Base-by-base conservation (phyloP, 2,329 filamentous ascomycete species). In the Gremmenia infestans region DNA sequence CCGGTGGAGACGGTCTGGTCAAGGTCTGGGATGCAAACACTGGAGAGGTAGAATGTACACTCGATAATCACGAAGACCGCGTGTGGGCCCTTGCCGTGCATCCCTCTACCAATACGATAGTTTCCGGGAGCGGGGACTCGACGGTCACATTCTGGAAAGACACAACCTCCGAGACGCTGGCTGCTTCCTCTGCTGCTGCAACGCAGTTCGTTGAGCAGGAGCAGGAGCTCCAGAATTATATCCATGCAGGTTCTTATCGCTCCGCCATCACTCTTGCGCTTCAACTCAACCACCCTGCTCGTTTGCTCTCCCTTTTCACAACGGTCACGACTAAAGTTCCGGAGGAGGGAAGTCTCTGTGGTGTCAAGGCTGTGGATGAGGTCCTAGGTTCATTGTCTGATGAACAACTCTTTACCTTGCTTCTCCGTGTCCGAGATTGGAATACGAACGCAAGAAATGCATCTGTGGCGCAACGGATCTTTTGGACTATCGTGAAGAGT, bases 61-160 rank as follows among this genome's bases (percentile, higher is more conserved):
- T 99, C 4, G 94, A 99, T 73, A 97, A 97, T 73, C 94, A 99
- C 72, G 91, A 91, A 65, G 94, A 99, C 73, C 85, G 94, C 55
- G 92, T 97, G 1, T 97, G 92, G 92, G 91, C 91, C 0, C 76
- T 97, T 17, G 83, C 90, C 4, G 83, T 90, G 11, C 81, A 93
- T 70, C 79, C 87, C 47, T 68, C 78, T 45, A 81, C 78, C 9
- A 83, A 92, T 66, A 85, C 85, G 50, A 82, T 99, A 52, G 87
- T 95, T 37, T 97, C 94, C 6, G 94, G 92, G 37, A 92, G 90
- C 56, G 93, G 89, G 52, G 94, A 99, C 72, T 92, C 91, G 36
- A 92, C 91, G 0, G 83, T 99, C 39, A 95, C 91, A 0, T 96
- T 97, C 75, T 99, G 94, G 94, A 86, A 85, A 66, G 94, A 99